phyloP scores from a whole-genome alignment of 768 basidiomycete species.

The Imleria badia region DNA sequence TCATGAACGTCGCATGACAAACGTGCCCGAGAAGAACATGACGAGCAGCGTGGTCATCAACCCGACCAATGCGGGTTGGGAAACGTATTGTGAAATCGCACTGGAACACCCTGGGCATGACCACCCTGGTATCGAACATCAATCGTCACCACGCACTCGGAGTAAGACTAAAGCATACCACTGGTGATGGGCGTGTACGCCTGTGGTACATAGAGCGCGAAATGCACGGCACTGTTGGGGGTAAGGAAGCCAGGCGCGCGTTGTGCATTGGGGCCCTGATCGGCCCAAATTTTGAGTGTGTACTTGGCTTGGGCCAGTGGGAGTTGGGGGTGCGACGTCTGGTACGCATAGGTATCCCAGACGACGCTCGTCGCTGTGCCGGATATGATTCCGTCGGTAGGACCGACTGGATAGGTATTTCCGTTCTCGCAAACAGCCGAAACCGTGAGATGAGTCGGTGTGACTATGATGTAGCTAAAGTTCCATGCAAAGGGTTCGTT shows the following conservation, averaged over 20 bases:
- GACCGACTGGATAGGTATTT: slow-evolving; percentile 65
- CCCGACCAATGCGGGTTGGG: slow-evolving; percentile 14
- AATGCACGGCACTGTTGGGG: slow-evolving; percentile 50
- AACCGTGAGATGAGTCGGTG: slow-evolving; percentile 59
- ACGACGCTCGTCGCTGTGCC: slow-evolving; percentile 50
- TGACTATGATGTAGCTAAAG: slow-evolving; percentile 68
- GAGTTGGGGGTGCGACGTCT: slow-evolving; percentile 42
- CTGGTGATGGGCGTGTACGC: slow-evolving; percentile 48
- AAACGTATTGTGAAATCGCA: slow-evolving; percentile 14
- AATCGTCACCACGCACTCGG: not conserved
- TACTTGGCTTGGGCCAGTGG: slow-evolving; percentile 61
- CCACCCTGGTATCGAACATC: slow-evolving; percentile 9
- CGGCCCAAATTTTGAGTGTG: slow-evolving; percentile 56
- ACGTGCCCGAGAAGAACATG: slow-evolving; percentile 16
- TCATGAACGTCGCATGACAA: slow-evolving; percentile 8
- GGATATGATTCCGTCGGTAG: slow-evolving; percentile 48
- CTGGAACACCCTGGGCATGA: slow-evolving; percentile 22
- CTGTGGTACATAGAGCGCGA: slow-evolving; percentile 58
- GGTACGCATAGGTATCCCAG: slow-evolving; percentile 62
- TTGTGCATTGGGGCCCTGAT: slow-evolving; percentile 50
- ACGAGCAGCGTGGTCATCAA: slow-evolving; percentile 20
- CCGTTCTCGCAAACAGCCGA: slow-evolving; percentile 63
- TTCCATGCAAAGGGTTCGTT: slow-evolving; percentile 84
- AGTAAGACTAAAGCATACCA: slow-evolving; percentile 21
- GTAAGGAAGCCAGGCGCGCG: slow-evolving; percentile 49